Evolutionary conservation across 805 yeast species (phyloP), one percentile per base, ranked within the genome.

Genomic region (Metschnikowia gelsemii): DNA sequence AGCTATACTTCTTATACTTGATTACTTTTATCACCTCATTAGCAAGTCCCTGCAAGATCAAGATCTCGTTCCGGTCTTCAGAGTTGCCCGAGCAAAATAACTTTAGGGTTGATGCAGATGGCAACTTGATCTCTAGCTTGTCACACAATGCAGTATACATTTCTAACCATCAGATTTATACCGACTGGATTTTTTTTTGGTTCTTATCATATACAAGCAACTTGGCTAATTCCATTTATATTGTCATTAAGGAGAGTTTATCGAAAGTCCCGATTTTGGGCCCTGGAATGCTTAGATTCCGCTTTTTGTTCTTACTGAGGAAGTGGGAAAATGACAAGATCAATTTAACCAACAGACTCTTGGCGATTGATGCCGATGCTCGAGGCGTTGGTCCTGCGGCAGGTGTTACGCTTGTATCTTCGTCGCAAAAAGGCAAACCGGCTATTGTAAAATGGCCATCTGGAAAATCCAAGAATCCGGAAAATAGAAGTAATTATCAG

Each of bases 101-200:
- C 9, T 45, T 41, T 52, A 40, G 42, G 45, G 51, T 45, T 16
- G 52, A 48, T 25, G 31, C 26, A 17, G 54, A 40, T 8, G 59
- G 58, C n/a, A 49, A 54, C 32, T 40, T 54, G 55, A 54, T 25
- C 42, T 46, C 38, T 46, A 43, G 51, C 9, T 54, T 82, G 32
- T 60, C 69, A 6, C 76, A 76, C 16, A 73, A 80, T 28, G 73
- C 86, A 0, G 73, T 91, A 2, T 59, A 84, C 33, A 82, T 90
- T 25, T 79, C 93, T n/a, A 91, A 91, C 58, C 98, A 91, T 62
- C 97, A 90, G 64, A 83, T 91, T 18, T 91, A 91, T 60, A 80
- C 91, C 3, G 99, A 91, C 60, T 91, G 99, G 99, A 72, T 85
- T 8, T 89, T 78, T 54, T 52, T 88, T 41, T 91, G 99, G 99